Evolutionary conservation across 345 rosid genomes (phyloP).

Genomic region (Eutrema heterophyllum): DNA sequence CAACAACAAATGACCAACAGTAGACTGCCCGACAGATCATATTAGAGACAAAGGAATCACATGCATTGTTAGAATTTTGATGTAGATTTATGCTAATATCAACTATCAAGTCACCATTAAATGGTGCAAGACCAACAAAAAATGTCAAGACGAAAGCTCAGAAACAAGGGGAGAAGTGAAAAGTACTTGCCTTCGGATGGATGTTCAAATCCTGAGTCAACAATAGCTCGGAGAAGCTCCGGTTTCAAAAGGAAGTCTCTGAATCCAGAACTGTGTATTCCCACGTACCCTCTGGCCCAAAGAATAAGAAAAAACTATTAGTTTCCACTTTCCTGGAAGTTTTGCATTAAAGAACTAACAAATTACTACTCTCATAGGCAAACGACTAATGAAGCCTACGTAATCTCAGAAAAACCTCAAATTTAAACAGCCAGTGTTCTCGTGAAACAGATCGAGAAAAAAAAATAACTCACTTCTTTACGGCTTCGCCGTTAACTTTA

Average conservation of each 20-base stretch:
- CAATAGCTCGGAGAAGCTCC: conserved; percentile 95
- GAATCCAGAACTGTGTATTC: conserved; percentile 99
- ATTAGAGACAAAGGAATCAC: neutral
- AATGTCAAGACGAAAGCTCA: neutral
- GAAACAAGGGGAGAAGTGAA: neutral
- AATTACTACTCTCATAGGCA: neutral
- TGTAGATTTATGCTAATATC: neutral
- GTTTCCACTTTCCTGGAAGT: neutral
- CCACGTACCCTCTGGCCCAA: conserved; percentile 73
- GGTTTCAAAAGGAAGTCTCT: conserved; percentile 99
- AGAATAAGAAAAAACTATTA: neutral
- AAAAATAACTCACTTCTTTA: conserved; percentile 59
- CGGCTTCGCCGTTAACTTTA: conserved; percentile 83
- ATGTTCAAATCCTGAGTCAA: conserved; percentile 98
- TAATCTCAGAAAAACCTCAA: neutral
- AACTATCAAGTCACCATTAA: neutral
- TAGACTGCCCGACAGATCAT: neutral
- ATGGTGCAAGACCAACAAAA: neutral
- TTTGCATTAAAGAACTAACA: neutral
- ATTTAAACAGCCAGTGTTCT: neutral
- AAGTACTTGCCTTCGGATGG: conserved; percentile 82
- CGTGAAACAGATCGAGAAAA: neutral
- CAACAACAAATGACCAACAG: neutral
- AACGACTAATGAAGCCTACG: neutral
- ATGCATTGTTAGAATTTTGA: too few species aligned